Evolutionary conservation across 257 asterid species (phyloP), one percentile per base, ranked within the genome.

Genomic region (Nicotiana tabacum): DNA sequence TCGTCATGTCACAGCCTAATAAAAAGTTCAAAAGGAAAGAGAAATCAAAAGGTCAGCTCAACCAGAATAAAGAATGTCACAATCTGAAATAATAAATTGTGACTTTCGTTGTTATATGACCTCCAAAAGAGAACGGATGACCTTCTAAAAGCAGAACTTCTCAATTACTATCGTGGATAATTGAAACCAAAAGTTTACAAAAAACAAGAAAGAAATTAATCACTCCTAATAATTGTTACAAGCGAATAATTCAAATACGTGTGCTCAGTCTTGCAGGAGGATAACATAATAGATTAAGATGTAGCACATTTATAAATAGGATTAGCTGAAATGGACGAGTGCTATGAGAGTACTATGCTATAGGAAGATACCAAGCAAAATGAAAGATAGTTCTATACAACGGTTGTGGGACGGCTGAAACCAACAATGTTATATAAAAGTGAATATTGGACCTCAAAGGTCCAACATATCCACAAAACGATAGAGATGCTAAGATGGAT

Each of bases 1-100:
- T 84, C 48, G 61, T 85, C 83, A 70, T 80, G 33, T 66, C 79
- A 55, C 17, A 39, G 57, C 51, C 86, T 85, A 78, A 30, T 65
- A 53, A 68, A 58, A 70, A 78, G 66, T 9, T 18, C 37, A 82
- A 66, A 66, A 8, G 64, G 32, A 9, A 81, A 82, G 13, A 82
- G 15, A 66, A 60, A 53, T 84, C 29, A 78, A 77, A 58, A 53
- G 21, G 56, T 48, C 57, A 13, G 35, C 65, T 46, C 68, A 74
- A 60, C 66, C 33, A 80, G 39, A 43, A 17, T 56, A 58, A 46
- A 30, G 29, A 64, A 27, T 35, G 18, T 27, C 69, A 77, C 62
- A 39, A 46, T 57, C 39, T 39, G 53, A 69, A 82, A 7, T 72
- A 11, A 39, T 82, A 46, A 46, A 43, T 72, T 72, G 6, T 5